Conservation (phyloP, 352 stramenopile genomes). For the Globisporangium megalacanthum region DNA sequence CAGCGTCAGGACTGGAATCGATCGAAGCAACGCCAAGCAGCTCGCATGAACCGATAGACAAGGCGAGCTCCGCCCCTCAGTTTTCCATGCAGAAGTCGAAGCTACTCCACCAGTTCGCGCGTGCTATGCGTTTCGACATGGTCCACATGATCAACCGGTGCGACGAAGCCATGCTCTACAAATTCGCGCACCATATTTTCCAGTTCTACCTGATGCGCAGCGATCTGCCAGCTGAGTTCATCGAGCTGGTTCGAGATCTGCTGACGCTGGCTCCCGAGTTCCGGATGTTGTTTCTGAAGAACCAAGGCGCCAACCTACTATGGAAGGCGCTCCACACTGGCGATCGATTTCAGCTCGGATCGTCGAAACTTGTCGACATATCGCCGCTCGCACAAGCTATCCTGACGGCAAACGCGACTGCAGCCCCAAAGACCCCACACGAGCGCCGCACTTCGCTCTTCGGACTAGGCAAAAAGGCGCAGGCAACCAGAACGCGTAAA, state of each 20-base stretch:
- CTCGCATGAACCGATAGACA: conserved; percentile 1
- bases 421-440: conserved; percentile 1
- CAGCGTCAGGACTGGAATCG: conserved; percentile 20
- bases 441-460: conserved; percentile 30
- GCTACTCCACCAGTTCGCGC: conserved; percentile 26
- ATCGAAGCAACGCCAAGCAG: conserved; percentile 7
- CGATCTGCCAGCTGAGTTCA: conserved; percentile 26
- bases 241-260: conserved; percentile 40
- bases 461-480: conserved; percentile 20
- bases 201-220: conserved; percentile 35
- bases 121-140: conserved; percentile 30
- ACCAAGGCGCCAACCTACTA: conserved; percentile 29
- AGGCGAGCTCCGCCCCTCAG: conserved; percentile 1
- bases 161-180: conserved; percentile 33
- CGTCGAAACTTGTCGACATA: background rate
- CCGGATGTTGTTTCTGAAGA: conserved; percentile 34
- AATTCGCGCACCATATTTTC: conserved; percentile 39
- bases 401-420: conserved; percentile 1
- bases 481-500: conserved; percentile 11
- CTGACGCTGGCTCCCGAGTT: conserved; percentile 28
- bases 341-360: conserved; percentile 11
- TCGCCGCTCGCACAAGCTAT: conserved; percentile 9
- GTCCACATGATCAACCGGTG: conserved; percentile 27
- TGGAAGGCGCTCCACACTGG: conserved; percentile 46
- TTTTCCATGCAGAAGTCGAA: conserved; percentile 16